Evolutionary conservation across 2,329 filamentous ascomycete species (phyloP).

Genomic region (Fonsecaea pedrosoi): DNA sequence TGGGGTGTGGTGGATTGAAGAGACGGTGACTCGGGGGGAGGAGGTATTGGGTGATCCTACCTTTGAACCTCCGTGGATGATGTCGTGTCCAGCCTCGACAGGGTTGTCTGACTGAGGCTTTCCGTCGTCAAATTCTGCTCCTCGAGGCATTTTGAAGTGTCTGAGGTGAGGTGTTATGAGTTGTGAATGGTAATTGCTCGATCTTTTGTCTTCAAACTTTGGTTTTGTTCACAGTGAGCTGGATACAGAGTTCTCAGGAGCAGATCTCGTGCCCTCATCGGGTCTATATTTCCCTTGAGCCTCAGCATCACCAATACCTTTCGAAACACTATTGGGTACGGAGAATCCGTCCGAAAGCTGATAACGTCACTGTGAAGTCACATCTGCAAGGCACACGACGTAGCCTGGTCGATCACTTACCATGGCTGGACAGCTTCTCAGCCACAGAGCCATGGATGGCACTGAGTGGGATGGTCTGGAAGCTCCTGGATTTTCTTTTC

Average conservation of each 20-base stretch:
- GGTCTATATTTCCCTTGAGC: neutral
- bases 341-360: neutral
- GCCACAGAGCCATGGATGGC: neutral
- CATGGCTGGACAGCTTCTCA: neutral
- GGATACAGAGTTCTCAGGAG: neutral
- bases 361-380: constrained; percentile 22
- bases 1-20: neutral
- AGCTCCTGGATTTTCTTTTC: neutral
- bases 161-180: neutral
- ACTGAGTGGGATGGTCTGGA: neutral
- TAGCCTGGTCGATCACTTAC: neutral
- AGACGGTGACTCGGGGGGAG: constrained; percentile 22
- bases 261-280: neutral
- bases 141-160: constrained; percentile 47
- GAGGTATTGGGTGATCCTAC: constrained; percentile 19
- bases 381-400: constrained; percentile 10
- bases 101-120: constrained; percentile 50
- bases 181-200: neutral
- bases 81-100: constrained; percentile 45
- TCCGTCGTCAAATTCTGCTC: constrained; percentile 48
- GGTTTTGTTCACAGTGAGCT: neutral
- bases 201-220: neutral
- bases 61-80: constrained; percentile 46
- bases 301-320: neutral
- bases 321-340: neutral